Base-by-base conservation (phyloP, 768 basidiomycete species). In the Cantharellus cinnabarinus region DNA sequence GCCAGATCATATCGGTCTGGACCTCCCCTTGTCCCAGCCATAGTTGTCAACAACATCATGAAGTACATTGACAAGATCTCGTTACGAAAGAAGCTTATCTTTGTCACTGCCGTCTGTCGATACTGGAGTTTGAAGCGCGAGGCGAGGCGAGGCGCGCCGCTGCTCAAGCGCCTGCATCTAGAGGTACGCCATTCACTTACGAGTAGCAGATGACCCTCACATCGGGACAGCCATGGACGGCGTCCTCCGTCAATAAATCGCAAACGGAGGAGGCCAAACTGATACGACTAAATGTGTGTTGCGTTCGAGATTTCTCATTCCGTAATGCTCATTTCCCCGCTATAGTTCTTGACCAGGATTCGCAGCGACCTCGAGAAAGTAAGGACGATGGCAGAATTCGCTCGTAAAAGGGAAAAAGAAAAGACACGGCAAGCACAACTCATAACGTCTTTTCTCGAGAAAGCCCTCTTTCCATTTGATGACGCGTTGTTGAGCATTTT, bases 41-140 rank as follows among this genome's bases (percentile, higher is more conserved):
- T 88, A 65, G 84, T 97, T 59, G 79, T 89, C n/a, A 76, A 83
- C 3, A 79, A 82, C 4, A 82, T 99, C 57, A 61, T 81, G 34
- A 74, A 77, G 57, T 97, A 98, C 65, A 80, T 87, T 42, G 68
- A 68, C 42, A 81, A 80, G 64, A 73, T 94, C 48, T 74, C 68
- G 40, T 72, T 95, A 3, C 73, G 84, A 62, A 89, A 87, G 68
- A 89, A 85, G 66, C 65, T 70, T 2, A 83, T 86, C 51, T 87
- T 93, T 59, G 71, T 98, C 7, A 76, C 80, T 54, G 70, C 80
- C 65, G 74, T 91, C 40, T 93, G 87, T 66, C 79, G 81, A 66
- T 99, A 97, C 66, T 99, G 95, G 95, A 97, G 95, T 70, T 69
- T 99, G 69, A 98, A 99, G 71, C 75, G 95, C 3, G 94, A 98